Evolutionary conservation across 805 yeast genomes (phyloP).

Genomic region (Yamadazyma akitaensis): DNA sequence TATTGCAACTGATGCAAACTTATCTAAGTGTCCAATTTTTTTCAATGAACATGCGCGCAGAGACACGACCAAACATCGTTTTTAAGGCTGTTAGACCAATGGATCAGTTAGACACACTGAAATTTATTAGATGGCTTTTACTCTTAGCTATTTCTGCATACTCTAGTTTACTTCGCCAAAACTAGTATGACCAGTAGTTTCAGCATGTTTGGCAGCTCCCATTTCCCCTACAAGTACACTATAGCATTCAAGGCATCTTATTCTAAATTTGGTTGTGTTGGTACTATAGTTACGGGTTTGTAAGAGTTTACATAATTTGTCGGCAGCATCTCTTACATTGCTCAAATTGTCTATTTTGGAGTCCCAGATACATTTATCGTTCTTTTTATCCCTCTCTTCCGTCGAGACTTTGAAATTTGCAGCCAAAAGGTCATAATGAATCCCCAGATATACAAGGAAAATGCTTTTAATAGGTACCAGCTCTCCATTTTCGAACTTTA

Average conservation of each 20-base stretch:
- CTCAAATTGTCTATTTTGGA: constrained; percentile 18
- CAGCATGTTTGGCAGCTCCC: constrained; percentile 64
- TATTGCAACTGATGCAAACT: constrained; percentile 1
- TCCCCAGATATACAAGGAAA: constrained; percentile 62
- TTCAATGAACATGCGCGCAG: constrained; percentile 6
- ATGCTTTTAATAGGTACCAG: constrained; percentile 40
- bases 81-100: not conserved
- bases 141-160: not conserved
- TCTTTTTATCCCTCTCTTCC: constrained; percentile 19
- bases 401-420: constrained; percentile 19
- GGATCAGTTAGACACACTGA: not conserved
- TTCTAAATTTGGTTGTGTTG: constrained; percentile 56
- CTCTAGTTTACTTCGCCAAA: constrained; percentile 50
- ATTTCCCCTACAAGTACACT: constrained; percentile 55
- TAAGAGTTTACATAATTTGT: constrained; percentile 40
- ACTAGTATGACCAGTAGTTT: constrained; percentile 53
- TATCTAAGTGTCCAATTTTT: constrained; percentile 4
- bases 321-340: constrained; percentile 28
- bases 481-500: constrained; percentile 45
- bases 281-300: constrained; percentile 58
- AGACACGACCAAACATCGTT: not conserved
- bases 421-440: constrained; percentile 63
- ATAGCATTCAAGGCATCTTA: constrained; percentile 57
- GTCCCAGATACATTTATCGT: constrained; percentile 44
- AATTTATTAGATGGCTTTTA: not conserved